phyloP scores from a whole-genome alignment of 2,329 filamentous ascomycete species.

The Colletotrichum theobromicola region DNA sequence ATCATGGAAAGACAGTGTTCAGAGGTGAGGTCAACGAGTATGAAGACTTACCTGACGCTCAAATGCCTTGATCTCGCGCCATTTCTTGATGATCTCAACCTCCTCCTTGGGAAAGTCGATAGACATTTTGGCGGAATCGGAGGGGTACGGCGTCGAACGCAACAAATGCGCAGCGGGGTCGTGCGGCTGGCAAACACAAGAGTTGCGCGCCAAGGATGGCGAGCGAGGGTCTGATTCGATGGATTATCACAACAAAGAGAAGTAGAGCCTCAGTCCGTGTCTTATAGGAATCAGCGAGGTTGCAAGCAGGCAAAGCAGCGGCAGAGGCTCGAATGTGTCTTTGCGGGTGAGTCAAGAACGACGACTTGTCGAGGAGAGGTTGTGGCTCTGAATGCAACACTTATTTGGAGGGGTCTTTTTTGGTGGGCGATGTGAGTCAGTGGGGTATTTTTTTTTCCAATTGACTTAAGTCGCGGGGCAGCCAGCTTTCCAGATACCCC shows the following conservation, averaged over 20 bases:
- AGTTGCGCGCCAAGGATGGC: neutral
- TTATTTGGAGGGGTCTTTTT: slow-evolving; percentile 13
- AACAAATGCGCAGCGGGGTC: neutral
- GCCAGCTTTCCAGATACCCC: neutral
- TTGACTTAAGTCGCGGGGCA: slow-evolving; percentile 13
- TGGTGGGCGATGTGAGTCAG: slow-evolving; percentile 13
- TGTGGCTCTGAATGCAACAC: neutral
- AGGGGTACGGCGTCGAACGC: neutral
- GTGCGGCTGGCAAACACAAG: neutral
- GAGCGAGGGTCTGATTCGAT: neutral
- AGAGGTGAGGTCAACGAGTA: neutral
- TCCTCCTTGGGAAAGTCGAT: slow-evolving; percentile 95
- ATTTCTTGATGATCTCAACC: slow-evolving; percentile 81
- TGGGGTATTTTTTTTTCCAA: slow-evolving; percentile 21
- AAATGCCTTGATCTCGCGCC: slow-evolving; percentile 93
- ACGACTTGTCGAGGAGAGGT: neutral
- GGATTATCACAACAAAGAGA: neutral
- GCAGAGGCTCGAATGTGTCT: neutral
- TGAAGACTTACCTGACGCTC: slow-evolving; percentile 71
- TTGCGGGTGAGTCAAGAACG: neutral
- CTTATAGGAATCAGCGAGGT: neutral
- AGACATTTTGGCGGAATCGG: slow-evolving; percentile 60
- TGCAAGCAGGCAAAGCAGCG: neutral
- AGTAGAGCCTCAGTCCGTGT: neutral
- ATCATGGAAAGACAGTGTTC: neutral